Evolutionary conservation across 179 eudicot species (phyloP).

Genomic region (Beta corolliflora): DNA sequence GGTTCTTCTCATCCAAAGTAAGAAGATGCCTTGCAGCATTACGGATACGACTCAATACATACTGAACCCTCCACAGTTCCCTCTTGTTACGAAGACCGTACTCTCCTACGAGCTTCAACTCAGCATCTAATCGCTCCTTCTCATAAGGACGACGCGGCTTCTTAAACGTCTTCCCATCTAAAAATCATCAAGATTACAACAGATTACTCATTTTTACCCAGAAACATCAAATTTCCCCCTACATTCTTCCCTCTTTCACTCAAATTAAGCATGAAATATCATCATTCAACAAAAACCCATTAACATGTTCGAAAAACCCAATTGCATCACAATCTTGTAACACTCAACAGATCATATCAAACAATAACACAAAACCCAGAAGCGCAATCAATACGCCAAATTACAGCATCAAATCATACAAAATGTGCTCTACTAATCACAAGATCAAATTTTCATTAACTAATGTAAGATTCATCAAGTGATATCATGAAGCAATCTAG

Average conservation of each 20-base stretch:
- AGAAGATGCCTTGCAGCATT: conserved; percentile 79
- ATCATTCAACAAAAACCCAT: neutral
- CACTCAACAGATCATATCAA: too few relatives aligned
- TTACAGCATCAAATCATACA: neutral
- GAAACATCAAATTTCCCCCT: neutral
- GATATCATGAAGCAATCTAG: too few relatives aligned
- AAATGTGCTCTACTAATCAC: neutral
- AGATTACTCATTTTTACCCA: neutral
- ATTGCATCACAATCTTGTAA: neutral
- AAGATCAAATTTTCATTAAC: neutral
- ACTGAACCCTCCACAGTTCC: conserved; percentile 88
- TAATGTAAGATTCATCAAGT: neutral
- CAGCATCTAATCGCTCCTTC: conserved; percentile 88
- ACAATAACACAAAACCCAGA: too few relatives aligned
- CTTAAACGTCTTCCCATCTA: conserved; percentile 88
- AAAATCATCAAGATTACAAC: neutral
- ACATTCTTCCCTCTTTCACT: too few relatives aligned
- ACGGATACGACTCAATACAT: conserved; percentile 75
- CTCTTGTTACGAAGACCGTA: conserved; percentile 89
- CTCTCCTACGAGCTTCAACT: conserved; percentile 84
- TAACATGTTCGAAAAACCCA: too few relatives aligned
- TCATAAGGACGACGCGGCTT: conserved; percentile 90
- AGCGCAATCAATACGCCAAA: too few relatives aligned
- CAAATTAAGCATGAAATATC: too few relatives aligned
- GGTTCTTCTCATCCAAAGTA: conserved; percentile 85